Percentiles rank a stretch among this genome's conserved stretches.
Evolutionary conservation across 2,329 filamentous ascomycete species (phyloP).

Genomic region (Diaporthe citrichinensis): DNA sequence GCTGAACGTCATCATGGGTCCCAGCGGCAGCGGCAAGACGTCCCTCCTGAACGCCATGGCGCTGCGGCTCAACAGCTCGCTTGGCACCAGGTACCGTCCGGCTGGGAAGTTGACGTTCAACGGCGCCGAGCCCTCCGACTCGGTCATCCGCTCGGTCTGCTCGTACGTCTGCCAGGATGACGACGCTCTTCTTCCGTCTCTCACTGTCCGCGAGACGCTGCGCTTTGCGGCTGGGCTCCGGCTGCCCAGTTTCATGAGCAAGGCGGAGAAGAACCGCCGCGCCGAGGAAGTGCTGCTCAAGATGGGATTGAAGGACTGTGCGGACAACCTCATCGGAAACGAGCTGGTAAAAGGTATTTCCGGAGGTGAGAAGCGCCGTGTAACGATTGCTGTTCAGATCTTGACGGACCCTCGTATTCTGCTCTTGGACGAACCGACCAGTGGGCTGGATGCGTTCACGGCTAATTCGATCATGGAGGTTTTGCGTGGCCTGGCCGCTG

Average conservation of each 20-base stretch:
- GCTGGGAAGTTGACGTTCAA: conserved; percentile 79
- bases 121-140: conserved; percentile 74
- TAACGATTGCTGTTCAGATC: conserved; percentile 84
- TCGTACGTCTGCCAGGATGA: conserved; percentile 87
- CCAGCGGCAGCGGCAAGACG: conserved; percentile 83
- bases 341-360: conserved; percentile 84
- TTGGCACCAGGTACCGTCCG: conserved; percentile 73
- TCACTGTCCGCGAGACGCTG: conserved; percentile 83
- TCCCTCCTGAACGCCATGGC: conserved; percentile 82
- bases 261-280: conserved; percentile 74
- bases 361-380: conserved; percentile 83
- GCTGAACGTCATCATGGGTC: conserved; percentile 85
- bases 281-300: conserved; percentile 81
- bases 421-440: conserved; percentile 82
- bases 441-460: conserved; percentile 83
- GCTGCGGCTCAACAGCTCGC: conserved; percentile 72
- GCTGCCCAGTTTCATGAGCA: conserved; percentile 79
- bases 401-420: conserved; percentile 81
- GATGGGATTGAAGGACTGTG: conserved; percentile 84
- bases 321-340: conserved; percentile 80
- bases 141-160: conserved; percentile 79
- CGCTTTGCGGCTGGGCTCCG: conserved; percentile 79
- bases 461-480: conserved; percentile 84
- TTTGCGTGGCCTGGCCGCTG: conserved; percentile 76
- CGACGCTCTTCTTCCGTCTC: conserved; percentile 79